Percentiles rank a stretch among this genome's conserved stretches.
phyloP scores from a whole-genome alignment of 805 yeast genomes.

The Candida arabinofermentans region DNA sequence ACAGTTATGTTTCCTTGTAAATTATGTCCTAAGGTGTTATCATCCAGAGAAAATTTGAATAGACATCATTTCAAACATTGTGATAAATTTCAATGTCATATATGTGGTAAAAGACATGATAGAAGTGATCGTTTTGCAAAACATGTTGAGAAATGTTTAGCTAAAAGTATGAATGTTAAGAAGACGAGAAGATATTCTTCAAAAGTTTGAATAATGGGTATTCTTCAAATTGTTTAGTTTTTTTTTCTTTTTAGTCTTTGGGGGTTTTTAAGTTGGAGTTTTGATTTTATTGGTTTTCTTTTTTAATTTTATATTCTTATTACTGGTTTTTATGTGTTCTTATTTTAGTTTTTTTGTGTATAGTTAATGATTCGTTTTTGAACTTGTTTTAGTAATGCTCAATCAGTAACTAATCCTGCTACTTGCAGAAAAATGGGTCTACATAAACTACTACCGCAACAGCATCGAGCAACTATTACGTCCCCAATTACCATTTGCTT shows the following conservation, averaged over 20 bases:
- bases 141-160: conserved; percentile 19
- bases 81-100: conserved; percentile 21
- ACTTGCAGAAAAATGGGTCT: too few species aligned
- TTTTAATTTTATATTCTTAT: not conserved
- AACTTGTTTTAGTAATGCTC: too few species aligned
- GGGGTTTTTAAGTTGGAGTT: not conserved
- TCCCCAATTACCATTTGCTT: too few species aligned
- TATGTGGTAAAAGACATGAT: conserved; percentile 24
- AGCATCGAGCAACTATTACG: too few species aligned
- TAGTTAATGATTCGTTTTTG: too few species aligned
- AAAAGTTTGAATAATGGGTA: conserved; percentile 10
- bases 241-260: not conserved
- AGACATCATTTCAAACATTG: conserved; percentile 28
- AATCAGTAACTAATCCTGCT: too few species aligned
- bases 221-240: not conserved
- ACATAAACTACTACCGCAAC: too few species aligned
- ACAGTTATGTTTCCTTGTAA: conserved; percentile 17
- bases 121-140: conserved; percentile 22
- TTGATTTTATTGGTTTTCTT: not conserved
- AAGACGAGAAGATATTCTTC: not conserved
- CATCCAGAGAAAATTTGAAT: conserved; percentile 25
- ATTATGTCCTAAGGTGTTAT: conserved; percentile 17
- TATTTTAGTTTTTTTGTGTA: too few species aligned
- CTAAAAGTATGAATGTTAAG: not conserved
- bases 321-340: too few species aligned